A percentile compares a stretch with the other conserved stretches of the same genome.
Conservation (phyloP, 2,329 filamentous ascomycete species). For the Apiospora marii region DNA sequence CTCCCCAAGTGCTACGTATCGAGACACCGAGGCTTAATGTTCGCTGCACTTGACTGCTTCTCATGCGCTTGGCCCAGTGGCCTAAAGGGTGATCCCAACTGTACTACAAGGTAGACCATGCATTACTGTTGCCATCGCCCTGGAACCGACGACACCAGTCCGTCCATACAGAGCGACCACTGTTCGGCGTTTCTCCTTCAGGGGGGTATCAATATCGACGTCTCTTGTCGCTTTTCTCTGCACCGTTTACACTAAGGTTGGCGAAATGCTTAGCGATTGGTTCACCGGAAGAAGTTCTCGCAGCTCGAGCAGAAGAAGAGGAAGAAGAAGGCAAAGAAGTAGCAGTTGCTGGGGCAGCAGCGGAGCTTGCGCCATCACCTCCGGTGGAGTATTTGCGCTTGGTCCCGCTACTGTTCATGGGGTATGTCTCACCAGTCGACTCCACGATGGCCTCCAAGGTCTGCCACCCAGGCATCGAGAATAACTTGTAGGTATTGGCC, state of each 20-base stretch:
- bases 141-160: background rate
- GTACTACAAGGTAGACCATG: background rate
- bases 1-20: background rate
- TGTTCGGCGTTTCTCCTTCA: background rate
- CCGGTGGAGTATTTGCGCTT: constrained; percentile 67
- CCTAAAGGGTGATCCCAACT: background rate
- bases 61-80: background rate
- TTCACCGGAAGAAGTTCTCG: constrained; percentile 39
- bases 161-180: background rate
- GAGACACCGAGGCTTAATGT: background rate
- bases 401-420: constrained; percentile 44
- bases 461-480: constrained; percentile 91
- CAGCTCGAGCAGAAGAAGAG: constrained; percentile 35
- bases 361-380: constrained; percentile 37
- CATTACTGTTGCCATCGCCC: constrained; percentile 10
- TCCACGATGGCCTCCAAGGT: constrained; percentile 92
- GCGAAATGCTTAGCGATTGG: constrained; percentile 48
- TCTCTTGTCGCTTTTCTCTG: constrained; percentile 27
- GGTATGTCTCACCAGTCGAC: constrained; percentile 96
- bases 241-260: constrained; percentile 46
- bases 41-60: background rate
- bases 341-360: constrained; percentile 25
- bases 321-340: constrained; percentile 35
- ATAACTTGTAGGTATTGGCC: constrained; percentile 81
- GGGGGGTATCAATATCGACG: constrained; percentile 11